These are phyloP conservation scores for Plantago rigida DNA, from an alignment of 305 asterid genomes.

Conservation along the genomic window DNA sequence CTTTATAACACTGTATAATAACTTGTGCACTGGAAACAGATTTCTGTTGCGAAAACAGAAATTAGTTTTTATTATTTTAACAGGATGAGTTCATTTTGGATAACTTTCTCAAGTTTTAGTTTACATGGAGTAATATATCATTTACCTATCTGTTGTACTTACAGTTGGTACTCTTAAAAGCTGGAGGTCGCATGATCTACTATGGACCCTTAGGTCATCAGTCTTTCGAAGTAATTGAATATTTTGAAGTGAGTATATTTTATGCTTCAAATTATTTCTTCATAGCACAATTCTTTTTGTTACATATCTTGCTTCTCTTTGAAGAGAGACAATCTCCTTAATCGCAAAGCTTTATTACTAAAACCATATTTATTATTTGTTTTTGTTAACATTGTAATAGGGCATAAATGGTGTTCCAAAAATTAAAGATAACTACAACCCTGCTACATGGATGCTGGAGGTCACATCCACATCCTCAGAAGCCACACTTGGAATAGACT, in stretches of 20 bases:
- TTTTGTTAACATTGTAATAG: conserved; percentile 26
- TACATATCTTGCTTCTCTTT: background rate
- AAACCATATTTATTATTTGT: background rate
- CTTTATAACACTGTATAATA: no score
- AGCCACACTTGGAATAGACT: conserved; percentile 41
- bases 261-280: background rate
- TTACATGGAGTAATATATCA: background rate
- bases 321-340: background rate
- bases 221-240: conserved; percentile 49
- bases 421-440: conserved; percentile 44
- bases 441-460: conserved; percentile 60
- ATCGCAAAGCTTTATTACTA: background rate
- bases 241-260: conserved; percentile 58
- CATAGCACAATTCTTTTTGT: background rate
- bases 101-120: no score
- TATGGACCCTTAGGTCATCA: conserved; percentile 62
- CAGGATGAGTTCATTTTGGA: no score
- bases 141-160: conserved; percentile 2
- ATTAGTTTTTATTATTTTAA: no score
- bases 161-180: conserved; percentile 68
- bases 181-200: conserved; percentile 68
- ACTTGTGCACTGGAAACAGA: no score
- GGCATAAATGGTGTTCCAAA: conserved; percentile 43
- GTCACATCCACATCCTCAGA: conserved; percentile 45
- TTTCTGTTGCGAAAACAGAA: no score